A percentile compares a stretch with the other conserved stretches of the same genome.
Evolutionary conservation across 163 green algal genomes (phyloP).

Genomic region (Chlamydomonas reinhardtii): DNA sequence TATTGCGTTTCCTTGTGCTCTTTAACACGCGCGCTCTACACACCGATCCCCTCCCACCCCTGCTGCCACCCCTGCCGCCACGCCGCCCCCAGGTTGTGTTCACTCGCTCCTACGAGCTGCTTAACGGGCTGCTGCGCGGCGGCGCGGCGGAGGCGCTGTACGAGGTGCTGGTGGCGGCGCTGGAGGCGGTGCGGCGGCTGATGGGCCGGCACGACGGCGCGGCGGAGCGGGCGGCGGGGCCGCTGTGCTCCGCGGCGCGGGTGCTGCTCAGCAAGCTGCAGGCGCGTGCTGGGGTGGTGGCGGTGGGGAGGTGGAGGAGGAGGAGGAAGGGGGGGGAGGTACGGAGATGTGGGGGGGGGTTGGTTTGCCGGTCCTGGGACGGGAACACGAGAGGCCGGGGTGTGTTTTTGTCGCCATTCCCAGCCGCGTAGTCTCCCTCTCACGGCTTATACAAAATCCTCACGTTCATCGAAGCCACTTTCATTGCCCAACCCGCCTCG

Average conservation of each 20-base stretch:
- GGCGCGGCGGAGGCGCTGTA: constrained; percentile 45
- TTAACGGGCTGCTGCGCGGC: constrained; percentile 50
- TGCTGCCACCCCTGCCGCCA: too few species aligned
- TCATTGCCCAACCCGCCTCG: too few species aligned
- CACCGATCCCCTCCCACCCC: too few species aligned
- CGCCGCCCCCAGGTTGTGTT: constrained; percentile 63
- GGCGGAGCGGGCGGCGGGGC: constrained; percentile 45
- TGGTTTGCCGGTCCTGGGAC: too few species aligned
- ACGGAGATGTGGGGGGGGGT: background rate
- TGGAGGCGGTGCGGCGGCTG: constrained; percentile 26
- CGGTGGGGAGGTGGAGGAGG: background rate
- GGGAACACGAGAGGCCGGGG: too few species aligned
- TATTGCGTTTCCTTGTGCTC: too few species aligned
- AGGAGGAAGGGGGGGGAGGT: background rate
- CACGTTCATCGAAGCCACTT: too few species aligned
- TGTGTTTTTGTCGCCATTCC: too few species aligned
- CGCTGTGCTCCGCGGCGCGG: constrained; percentile 43
- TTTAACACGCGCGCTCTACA: too few species aligned
- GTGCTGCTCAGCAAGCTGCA: constrained; percentile 59
- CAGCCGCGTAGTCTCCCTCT: too few species aligned
- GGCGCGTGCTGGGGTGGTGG: background rate
- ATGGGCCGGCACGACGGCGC: constrained; percentile 18
- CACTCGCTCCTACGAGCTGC: constrained; percentile 62
- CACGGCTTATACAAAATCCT: too few species aligned
- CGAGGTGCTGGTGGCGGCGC: constrained; percentile 16